Base-by-base conservation (phyloP, 169 alveolate species). In the Neospora caninum region DNA sequence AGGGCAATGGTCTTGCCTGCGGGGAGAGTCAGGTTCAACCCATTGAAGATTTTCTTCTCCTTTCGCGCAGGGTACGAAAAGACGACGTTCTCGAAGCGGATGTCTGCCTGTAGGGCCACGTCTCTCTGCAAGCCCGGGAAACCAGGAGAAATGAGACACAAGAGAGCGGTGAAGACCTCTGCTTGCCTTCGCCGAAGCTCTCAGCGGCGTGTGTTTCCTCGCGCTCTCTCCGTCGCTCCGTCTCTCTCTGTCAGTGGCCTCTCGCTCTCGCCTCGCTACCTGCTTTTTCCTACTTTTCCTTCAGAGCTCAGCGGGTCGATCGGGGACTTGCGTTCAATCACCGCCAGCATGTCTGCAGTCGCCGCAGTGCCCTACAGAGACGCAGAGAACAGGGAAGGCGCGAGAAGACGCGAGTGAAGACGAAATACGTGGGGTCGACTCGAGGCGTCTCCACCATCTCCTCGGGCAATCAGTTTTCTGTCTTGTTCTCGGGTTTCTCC, bases 61-160 rank as follows among this genome's bases (percentile, higher is more conserved):
- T 38, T 88, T 2, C 94, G 80, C 34, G 94, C 39, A 0, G 94
- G 94, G 73, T 92, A 92, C 69, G 92, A 7, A 34, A 92, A 92
- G 64, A 39, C n/a, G 38, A 91, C 94, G 89, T 73, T 13, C 7
- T 91, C 88, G 80, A 91, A 91, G 38, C 31, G 80, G 20, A 91
- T 69, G 49, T 91, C 94, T 34, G 82, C 83, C 36, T 88, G 27
- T 27, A 88, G 64, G 10, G 83, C 25, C 20, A 88, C 92, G 58
- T 88, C 82, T n/a, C n/a, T 88, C 58, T 88, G 84, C 38, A 27
- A 6, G 20, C 73, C n/a, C 73, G 20, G 34, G 31, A 6, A 27
- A 16, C 16, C 4, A 16, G 20, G 16, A 7, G 73, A 64, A 64
- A 6, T 18, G 27, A 22, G 20, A 64, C 4, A 49, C 22, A 13